Evolutionary conservation across 164 flowering plant species (phyloP), one percentile per base, ranked within the genome.

Genomic region (Tinospora cordifolia): DNA sequence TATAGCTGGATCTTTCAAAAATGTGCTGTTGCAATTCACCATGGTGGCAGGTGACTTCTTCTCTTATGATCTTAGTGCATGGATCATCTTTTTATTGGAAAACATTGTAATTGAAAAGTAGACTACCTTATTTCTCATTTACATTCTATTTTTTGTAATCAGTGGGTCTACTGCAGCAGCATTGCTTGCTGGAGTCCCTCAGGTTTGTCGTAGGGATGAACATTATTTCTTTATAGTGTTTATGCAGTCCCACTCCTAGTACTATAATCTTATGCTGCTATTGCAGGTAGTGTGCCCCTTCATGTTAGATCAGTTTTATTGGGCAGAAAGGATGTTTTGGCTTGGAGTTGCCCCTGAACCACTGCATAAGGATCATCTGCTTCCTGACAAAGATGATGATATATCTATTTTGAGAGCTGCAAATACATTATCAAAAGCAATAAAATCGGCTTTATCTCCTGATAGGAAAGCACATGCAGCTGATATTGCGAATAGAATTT

Each of bases 151-250:
- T 58, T 71, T 22, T 49, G 63, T 39, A 62, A 73, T 68, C 74
- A 93, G 98, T 86, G 98, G 97, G 72, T 82, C 96, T 15, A 91
- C 98, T 66, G 96, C 96, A 41, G 96, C 97, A 74, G 98, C 97
- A 68, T 81, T 94, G 36, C 80, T 71, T 70, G 86, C 89, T 19
- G 98, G 98, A 81, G 83, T 82, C 67, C 93, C 98, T 51, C 97
- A 94, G 94, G 96, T 93, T 72, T 25, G 76, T 77, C 38, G 0
- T 65, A 15, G 14, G 4, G 10, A 17, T 17, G 7, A 27, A 34
- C n/a, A 57, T 34, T 34, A 13, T 39, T 39, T 51, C 41, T 24
- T 51, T 7, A 30, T 30, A 30, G 36, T 30, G 36, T 30, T 30
- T 30, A 30, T 2, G 36, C 36, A 30, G 36, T 30, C 36, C 36